phyloP scores from a whole-genome alignment of 305 asterid species.

The Fraxinus baroniana region DNA sequence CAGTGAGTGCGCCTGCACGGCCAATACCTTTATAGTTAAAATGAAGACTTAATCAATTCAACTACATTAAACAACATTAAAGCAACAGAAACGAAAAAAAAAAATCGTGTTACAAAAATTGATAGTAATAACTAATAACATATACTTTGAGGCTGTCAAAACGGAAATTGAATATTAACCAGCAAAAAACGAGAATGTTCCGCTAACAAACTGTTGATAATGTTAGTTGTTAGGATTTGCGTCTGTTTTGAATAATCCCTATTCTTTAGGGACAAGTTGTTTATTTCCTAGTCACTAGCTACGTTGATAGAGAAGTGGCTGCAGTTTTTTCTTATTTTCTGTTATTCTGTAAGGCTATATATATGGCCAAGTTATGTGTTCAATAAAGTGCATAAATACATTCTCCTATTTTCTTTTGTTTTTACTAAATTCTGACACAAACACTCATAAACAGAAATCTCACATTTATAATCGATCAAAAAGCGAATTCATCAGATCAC shows the following conservation, averaged over 20 bases:
- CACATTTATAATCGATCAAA: conserved; percentile 6
- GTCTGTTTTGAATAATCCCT: no score
- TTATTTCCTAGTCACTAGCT: no score
- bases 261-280: no score
- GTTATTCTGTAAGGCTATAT: no score
- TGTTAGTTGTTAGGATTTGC: no score
- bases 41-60: not conserved
- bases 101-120: not conserved
- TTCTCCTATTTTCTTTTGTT: no score
- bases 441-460: not conserved
- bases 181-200: not conserved
- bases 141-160: not conserved
- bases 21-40: not conserved
- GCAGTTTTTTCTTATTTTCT: no score
- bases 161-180: not conserved
- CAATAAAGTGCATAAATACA: no score
- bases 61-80: not conserved
- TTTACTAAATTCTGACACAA: not conserved
- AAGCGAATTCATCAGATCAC: conserved; percentile 11
- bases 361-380: no score
- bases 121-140: not conserved
- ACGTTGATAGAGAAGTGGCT: no score
- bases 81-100: not conserved
- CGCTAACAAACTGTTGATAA: no score
- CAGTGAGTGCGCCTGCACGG: not conserved